Base-by-base conservation (phyloP, 495 filamentous ascomycete species). In the Cercophora scortea region DNA sequence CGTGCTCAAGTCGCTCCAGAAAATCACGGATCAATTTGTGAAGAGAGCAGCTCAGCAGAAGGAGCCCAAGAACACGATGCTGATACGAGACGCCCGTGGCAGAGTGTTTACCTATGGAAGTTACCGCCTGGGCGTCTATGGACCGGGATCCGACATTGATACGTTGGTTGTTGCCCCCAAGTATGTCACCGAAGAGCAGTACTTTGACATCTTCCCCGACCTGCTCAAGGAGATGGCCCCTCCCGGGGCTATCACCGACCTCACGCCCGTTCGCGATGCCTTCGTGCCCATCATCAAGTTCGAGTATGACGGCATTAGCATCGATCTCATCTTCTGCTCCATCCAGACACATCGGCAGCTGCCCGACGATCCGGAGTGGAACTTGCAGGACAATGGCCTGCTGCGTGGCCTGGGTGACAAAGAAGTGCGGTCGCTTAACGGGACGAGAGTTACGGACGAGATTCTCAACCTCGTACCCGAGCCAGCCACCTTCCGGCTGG, bases 241-340 rank as follows among this genome's bases (percentile, higher is more conserved):
- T 6, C 70, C 79, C 15, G 87, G 83, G 7, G 85, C 89, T 36
- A 88, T 96, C 52, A 83, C 86, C 42, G 87, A 93, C 66, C 80
- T 97, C 60, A 90, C 86, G 6, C 81, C 85, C 0, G 92, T 96
- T 32, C 84, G 84, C 13, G 92, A 95, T 55, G 89, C 91, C 4
- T 92, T 87, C 59, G 90, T 96, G 6, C 93, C 93, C 34, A 91
- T 97, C 65, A 97, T 98, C 65, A 97, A 95, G 62, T 84, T 97
- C 54, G 86, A 95, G 62, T 82, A 92, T 47, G 85, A 80, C 51
- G 89, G 87, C 7, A 92, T 97, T 61, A 90, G 86, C 61, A 92
- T 98, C 59, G 93, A 98, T 79, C 68, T 98, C 53, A 91, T 96
- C 59, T 97, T 95, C 64, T 88, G 88, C 42, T 81, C 88, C 39